Evolutionary conservation across 768 basidiomycete species (phyloP).

Genomic region (Calocera viscosa): DNA sequence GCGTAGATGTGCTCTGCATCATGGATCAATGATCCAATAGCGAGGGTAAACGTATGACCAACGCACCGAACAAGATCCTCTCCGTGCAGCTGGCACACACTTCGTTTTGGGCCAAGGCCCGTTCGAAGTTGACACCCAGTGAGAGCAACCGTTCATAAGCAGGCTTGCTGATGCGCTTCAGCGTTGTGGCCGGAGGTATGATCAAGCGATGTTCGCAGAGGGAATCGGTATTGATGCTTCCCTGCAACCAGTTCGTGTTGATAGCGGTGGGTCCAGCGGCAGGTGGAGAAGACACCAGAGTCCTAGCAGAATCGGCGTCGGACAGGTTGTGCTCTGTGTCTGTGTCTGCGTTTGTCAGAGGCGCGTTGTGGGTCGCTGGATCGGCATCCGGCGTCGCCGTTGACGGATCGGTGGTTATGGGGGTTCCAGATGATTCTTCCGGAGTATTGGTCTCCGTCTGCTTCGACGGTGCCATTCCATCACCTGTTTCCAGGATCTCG

Average conservation of each 20-base stretch:
- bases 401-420: background rate
- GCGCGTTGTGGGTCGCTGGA: background rate
- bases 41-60: background rate
- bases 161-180: slow-evolving; percentile 59
- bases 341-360: background rate
- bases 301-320: background rate
- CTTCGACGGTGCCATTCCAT: background rate
- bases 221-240: background rate
- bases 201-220: background rate
- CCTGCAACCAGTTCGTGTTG: background rate
- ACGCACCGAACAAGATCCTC: background rate
- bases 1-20: slow-evolving; percentile 53
- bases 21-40: background rate
- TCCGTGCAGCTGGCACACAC: background rate
- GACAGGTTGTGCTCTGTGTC: background rate
- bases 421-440: background rate
- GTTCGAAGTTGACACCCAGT: slow-evolving; percentile 38
- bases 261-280: background rate
- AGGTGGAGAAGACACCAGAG: background rate
- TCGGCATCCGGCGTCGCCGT: background rate
- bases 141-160: slow-evolving; percentile 19
- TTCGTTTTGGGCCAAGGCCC: slow-evolving; percentile 27
- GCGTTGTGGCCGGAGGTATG: slow-evolving; percentile 19
- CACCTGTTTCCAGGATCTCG: background rate
- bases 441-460: background rate